Evolutionary conservation across 352 stramenopile species (phyloP).

Genomic region (Nothophytophthora sp.): DNA sequence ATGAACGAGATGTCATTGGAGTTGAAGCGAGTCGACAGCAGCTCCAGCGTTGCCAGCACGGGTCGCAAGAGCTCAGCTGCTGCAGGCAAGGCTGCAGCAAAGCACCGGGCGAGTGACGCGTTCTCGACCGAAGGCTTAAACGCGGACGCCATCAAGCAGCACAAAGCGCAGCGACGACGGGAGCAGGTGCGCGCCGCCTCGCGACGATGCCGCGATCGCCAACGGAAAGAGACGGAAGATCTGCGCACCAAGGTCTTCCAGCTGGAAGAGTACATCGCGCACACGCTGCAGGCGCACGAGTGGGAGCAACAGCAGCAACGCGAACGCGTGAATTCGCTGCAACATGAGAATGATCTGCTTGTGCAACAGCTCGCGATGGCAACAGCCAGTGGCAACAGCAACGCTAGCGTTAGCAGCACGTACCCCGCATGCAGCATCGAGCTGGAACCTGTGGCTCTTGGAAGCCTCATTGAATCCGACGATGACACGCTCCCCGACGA

Average conservation of each 20-base stretch:
- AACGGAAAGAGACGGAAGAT: slow-evolving; percentile 69
- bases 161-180: slow-evolving; percentile 59
- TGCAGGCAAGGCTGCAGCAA: slow-evolving; percentile 1
- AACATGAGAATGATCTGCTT: slow-evolving; percentile 49
- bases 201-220: slow-evolving; percentile 56
- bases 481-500: slow-evolving; percentile 19
- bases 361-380: slow-evolving; percentile 13
- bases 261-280: slow-evolving; percentile 64
- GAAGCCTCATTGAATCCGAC: slow-evolving; percentile 28
- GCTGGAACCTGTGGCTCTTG: slow-evolving; percentile 25
- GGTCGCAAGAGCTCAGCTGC: background rate
- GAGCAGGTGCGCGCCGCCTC: slow-evolving; percentile 67
- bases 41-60: background rate
- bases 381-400: background rate
- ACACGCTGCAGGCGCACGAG: slow-evolving; percentile 61
- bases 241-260: slow-evolving; percentile 71
- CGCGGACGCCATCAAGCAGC: slow-evolving; percentile 52
- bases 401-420: slow-evolving; percentile 9
- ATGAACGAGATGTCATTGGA: slow-evolving; percentile 20
- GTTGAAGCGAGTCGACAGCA: slow-evolving; percentile 8
- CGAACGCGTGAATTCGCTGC: slow-evolving; percentile 36
- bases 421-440: background rate
- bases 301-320: slow-evolving; percentile 46
- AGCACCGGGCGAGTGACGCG: slow-evolving; percentile 13
- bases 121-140: slow-evolving; percentile 31